phyloP scores from a whole-genome alignment of 2,329 filamentous ascomycete genomes.

The Cordyceps farinosa region DNA sequence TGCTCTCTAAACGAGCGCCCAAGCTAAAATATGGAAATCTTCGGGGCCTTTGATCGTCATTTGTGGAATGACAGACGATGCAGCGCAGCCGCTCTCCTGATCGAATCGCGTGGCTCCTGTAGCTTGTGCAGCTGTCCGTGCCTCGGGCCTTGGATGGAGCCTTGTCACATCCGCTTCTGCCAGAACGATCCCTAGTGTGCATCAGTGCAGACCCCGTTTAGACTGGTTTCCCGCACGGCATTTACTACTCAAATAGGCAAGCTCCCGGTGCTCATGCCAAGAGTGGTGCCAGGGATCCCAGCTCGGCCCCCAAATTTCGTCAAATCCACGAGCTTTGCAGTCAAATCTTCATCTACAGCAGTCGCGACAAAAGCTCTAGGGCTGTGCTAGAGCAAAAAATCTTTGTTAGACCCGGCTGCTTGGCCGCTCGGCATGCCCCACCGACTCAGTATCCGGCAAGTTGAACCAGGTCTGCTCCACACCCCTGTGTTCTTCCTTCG shows the following conservation, averaged over 20 bases:
- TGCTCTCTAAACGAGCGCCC: background rate
- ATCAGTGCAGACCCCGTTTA: background rate
- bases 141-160: background rate
- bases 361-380: background rate
- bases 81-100: background rate
- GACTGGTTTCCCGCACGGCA: slow-evolving; percentile 3
- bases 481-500: background rate
- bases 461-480: background rate
- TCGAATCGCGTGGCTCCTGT: background rate
- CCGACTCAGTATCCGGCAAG: background rate
- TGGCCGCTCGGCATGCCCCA: background rate
- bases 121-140: background rate
- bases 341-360: background rate
- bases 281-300: background rate
- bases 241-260: background rate
- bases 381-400: background rate
- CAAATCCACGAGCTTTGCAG: background rate
- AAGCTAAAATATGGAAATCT: background rate
- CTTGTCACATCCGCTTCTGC: background rate
- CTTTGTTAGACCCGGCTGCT: background rate
- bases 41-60: too few species aligned
- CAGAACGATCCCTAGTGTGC: background rate
- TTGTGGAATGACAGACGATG: background rate
- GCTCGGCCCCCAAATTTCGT: background rate
- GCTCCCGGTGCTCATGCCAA: background rate